phyloP scores from a whole-genome alignment of 2,329 filamentous ascomycete species.

The Nigrospora sphaerica region DNA sequence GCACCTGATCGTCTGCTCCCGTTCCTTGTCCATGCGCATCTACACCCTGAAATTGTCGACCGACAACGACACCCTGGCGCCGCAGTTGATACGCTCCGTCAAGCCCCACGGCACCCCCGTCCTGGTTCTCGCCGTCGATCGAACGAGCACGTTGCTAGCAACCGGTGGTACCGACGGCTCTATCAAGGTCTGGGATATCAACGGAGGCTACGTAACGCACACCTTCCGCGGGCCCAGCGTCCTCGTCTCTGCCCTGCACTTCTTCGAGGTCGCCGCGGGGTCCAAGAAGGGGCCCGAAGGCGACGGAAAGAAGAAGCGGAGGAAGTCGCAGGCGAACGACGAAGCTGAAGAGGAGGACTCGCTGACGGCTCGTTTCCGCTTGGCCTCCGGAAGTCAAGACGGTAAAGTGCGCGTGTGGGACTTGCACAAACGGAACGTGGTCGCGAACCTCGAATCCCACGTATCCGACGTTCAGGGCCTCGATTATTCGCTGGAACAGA shows the following conservation, averaged over 20 bases:
- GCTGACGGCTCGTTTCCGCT: slow-evolving; percentile 55
- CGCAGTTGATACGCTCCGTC: slow-evolving; percentile 67
- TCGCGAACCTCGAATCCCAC: slow-evolving; percentile 80
- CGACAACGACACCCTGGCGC: slow-evolving; percentile 50
- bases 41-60: slow-evolving; percentile 60
- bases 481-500: slow-evolving; percentile 69
- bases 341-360: slow-evolving; percentile 30
- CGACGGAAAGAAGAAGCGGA: slow-evolving; percentile 35
- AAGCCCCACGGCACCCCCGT: slow-evolving; percentile 91
- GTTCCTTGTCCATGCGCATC: slow-evolving; percentile 93
- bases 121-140: slow-evolving; percentile 76
- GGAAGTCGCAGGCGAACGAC: slow-evolving; percentile 34
- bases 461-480: slow-evolving; percentile 89
- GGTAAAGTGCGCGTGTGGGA: slow-evolving; percentile 91
- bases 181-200: slow-evolving; percentile 95
- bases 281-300: slow-evolving; percentile 31
- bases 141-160: slow-evolving; percentile 80
- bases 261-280: slow-evolving; percentile 66
- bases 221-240: slow-evolving; percentile 92
- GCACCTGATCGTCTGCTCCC: slow-evolving; percentile 84
- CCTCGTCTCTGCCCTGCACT: slow-evolving; percentile 81
- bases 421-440: slow-evolving; percentile 71
- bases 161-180: slow-evolving; percentile 90
- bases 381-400: slow-evolving; percentile 90
- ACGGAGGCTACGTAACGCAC: slow-evolving; percentile 84